Base-by-base conservation (phyloP, 176 grass and related monocot genomes). In the Eragrostis nindensis region DNA sequence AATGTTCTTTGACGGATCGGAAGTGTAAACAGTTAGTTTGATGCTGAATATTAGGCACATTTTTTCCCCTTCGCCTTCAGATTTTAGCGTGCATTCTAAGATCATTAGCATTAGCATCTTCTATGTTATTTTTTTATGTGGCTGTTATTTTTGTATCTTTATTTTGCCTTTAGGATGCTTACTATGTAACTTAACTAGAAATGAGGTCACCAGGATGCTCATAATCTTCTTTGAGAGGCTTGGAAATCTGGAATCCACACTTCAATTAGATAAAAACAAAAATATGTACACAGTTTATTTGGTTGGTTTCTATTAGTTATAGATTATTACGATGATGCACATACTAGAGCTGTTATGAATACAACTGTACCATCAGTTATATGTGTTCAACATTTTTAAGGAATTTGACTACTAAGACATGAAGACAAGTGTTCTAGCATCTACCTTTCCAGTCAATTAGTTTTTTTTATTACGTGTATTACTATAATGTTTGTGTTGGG, bases 401-500 rank as follows among this genome's bases (percentile, higher is more conserved):
- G 13, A 67, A 74, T 59, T 25, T 0, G 73, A 57, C 9, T 44
- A 69, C 44, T 57, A 0, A 12, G 49, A 43, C 70, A 69, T 11
- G 62, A 77, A 64, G 36, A 43, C 30, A 77, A 62, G 45, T 32
- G 0, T 26, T 65, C 16, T 55, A 52, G 36, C 53, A 55, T 76
- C 55, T 40, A 19, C 24, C 45, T 38, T 0, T 59, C 48, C 25
- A 54, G 40, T 76, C 14, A 69, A 21, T 21, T 26, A 25, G 43
- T 71, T 49, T 66, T n/a, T n/a, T 32, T 17, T 68, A 12, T 75
- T 78, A 55, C 29, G 25, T 68, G 32, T 80, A 81, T 63, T 55
- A 36, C 41, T 66, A 46, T 67, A 77, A 41, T 67, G 30, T 64
- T 41, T 77, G 7, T 77, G 6, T 63, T 43, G 6, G 25, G 11